Evolutionary conservation across 2,329 filamentous ascomycete genomes (phyloP).

Genomic region (Chrysoporthe puriensis): DNA sequence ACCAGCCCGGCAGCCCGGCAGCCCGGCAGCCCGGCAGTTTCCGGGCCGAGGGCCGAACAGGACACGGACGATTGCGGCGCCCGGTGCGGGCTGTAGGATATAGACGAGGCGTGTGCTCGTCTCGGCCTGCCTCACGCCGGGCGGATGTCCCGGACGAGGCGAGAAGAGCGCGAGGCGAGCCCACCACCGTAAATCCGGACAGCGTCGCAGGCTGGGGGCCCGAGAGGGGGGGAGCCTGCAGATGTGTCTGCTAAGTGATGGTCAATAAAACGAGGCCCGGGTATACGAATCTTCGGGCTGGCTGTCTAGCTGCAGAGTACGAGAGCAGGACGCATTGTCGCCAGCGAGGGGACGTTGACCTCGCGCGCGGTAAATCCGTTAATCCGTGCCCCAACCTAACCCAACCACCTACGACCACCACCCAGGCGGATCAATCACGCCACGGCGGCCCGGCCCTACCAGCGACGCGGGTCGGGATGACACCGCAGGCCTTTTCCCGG

Average conservation of each 20-base stretch:
- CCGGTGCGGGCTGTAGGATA: background rate
- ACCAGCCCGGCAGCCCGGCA: background rate
- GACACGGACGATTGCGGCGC: background rate
- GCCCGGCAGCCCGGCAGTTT: background rate
- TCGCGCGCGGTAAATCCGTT: slow-evolving; percentile 14
- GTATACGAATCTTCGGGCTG: background rate
- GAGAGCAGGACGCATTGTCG: background rate
- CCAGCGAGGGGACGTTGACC: background rate
- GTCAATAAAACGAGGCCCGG: background rate
- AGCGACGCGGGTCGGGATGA: no score
- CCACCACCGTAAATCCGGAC: slow-evolving; percentile 1
- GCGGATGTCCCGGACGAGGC: background rate
- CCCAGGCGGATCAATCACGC: background rate
- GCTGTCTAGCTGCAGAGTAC: background rate
- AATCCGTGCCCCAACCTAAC: background rate
- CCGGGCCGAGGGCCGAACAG: background rate
- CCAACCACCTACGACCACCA: no score
- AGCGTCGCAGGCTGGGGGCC: no score
- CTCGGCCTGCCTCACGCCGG: background rate
- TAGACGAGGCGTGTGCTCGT: background rate
- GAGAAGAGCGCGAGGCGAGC: background rate
- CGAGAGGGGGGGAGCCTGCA: background rate
- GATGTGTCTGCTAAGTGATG: background rate
- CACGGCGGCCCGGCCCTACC: no score
- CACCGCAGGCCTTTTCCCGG: no score